phyloP scores from a whole-genome alignment of 2,329 filamentous ascomycete genomes.

The Amphichorda felina region DNA sequence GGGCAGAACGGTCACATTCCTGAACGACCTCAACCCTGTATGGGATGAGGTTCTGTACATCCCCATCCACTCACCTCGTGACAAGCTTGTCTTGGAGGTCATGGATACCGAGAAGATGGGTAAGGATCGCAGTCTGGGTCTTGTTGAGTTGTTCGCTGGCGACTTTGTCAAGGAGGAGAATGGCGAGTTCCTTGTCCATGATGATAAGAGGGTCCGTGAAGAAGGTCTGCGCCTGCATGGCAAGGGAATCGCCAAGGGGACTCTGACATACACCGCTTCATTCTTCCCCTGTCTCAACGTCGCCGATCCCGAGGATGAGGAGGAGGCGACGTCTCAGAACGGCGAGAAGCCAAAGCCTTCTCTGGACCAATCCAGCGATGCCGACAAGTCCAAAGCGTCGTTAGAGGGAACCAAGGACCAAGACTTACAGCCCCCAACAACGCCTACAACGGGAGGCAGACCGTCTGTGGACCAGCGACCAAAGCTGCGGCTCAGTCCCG shows the following conservation, averaged over 20 bases:
- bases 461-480: conserved; percentile 43
- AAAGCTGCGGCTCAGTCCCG: conserved; percentile 65
- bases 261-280: conserved; percentile 67
- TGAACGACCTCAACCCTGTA: conserved; percentile 88
- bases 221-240: conserved; percentile 64
- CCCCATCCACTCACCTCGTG: conserved; percentile 72
- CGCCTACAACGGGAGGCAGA: conserved; percentile 28
- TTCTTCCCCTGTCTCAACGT: conserved; percentile 88
- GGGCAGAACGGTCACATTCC: conserved; percentile 85
- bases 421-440: conserved; percentile 9
- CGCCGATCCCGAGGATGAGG: conserved; percentile 80
- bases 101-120: conserved; percentile 94
- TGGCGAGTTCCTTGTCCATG: conserved; percentile 71
- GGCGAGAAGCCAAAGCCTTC: conserved; percentile 3
- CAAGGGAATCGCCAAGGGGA: conserved; percentile 65
- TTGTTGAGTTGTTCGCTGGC: conserved; percentile 62
- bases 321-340: conserved; percentile 28
- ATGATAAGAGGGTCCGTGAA: conserved; percentile 56
- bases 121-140: conserved; percentile 79
- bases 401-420: conserved; percentile 19
- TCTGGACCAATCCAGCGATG: conserved; percentile 12
- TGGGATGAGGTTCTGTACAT: conserved; percentile 96
- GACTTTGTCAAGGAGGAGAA: conserved; percentile 74
- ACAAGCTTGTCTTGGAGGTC: conserved; percentile 80
- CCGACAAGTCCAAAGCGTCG: conserved; percentile 31